Evolutionary conservation across 495 filamentous ascomycete species (phyloP).

Genomic region (Echria macrotheca): DNA sequence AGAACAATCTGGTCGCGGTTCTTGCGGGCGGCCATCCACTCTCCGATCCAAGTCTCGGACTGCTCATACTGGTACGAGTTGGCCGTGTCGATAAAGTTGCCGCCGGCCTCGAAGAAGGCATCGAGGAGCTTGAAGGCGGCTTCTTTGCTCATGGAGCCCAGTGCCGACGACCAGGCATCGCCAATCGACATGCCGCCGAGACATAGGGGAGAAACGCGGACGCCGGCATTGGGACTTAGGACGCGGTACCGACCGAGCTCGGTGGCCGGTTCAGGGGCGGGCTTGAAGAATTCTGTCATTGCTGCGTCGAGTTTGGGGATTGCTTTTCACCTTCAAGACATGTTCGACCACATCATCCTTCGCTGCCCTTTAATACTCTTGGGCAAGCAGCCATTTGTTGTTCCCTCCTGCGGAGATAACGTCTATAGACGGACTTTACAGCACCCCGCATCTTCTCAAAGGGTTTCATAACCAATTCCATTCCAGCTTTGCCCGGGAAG

Average conservation of each 20-base stretch:
- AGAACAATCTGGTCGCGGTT: slow-evolving; percentile 58
- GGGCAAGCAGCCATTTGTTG: too few relatives aligned
- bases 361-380: too few relatives aligned
- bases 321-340: too few relatives aligned
- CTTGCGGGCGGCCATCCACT: slow-evolving; percentile 45
- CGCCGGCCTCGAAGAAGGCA: slow-evolving; percentile 39
- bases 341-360: too few relatives aligned
- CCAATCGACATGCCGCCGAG: slow-evolving; percentile 63
- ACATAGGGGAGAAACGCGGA: slow-evolving; percentile 55
- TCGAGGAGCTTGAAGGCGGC: slow-evolving; percentile 45
- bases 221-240: slow-evolving; percentile 52
- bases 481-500: too few relatives aligned
- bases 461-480: too few relatives aligned
- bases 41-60: slow-evolving; percentile 61
- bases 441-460: too few relatives aligned
- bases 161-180: slow-evolving; percentile 35
- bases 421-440: too few relatives aligned
- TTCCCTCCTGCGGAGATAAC: too few relatives aligned
- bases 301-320: not conserved
- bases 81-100: slow-evolving; percentile 69
- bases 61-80: slow-evolving; percentile 60
- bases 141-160: slow-evolving; percentile 23
- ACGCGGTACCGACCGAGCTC: slow-evolving; percentile 55
- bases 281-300: slow-evolving; percentile 5
- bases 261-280: slow-evolving; percentile 48